Conservation (phyloP, 805 yeast species). For the Limtongia smithiae region DNA sequence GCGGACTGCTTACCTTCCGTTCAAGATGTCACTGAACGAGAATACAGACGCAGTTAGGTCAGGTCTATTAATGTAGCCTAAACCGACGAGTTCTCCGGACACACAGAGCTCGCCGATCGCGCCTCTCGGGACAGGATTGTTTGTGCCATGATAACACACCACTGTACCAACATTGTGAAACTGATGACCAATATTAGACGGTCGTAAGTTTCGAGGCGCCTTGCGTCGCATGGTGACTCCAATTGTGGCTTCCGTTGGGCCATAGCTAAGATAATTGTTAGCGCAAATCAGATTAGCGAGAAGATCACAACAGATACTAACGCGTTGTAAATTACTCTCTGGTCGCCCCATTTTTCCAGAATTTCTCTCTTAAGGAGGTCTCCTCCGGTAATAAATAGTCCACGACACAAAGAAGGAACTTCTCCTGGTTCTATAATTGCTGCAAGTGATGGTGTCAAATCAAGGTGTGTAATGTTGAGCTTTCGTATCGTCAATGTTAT, state of each 20-base stretch:
- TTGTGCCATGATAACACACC: slow-evolving; percentile 20
- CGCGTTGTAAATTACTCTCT: slow-evolving; percentile 30
- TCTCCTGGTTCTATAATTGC: slow-evolving; percentile 81
- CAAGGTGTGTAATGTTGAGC: slow-evolving; percentile 30
- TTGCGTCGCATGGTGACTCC: slow-evolving; percentile 30
- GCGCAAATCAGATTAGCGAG: not conserved
- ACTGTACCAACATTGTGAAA: slow-evolving; percentile 30
- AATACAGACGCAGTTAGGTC: slow-evolving; percentile 30
- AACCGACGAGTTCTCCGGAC: slow-evolving; percentile 34
- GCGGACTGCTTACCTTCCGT: slow-evolving; percentile 17
- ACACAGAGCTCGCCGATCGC: slow-evolving; percentile 35
- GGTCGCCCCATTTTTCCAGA: slow-evolving; percentile 31
- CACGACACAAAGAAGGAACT: slow-evolving; percentile 27
- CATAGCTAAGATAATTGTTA: slow-evolving; percentile 17
- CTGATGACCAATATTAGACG: slow-evolving; percentile 31
- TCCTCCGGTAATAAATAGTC: slow-evolving; percentile 34
- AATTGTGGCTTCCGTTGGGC: slow-evolving; percentile 34
- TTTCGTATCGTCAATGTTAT: slow-evolving; percentile 18
- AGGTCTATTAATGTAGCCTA: slow-evolving; percentile 32
- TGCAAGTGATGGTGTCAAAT: slow-evolving; percentile 47
- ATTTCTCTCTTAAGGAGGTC: slow-evolving; percentile 31
- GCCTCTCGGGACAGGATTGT: slow-evolving; percentile 29
- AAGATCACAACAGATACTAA: slow-evolving; percentile 2
- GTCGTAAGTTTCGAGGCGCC: slow-evolving; percentile 27
- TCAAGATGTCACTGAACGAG: not conserved